Evolutionary conservation across 805 yeast species (phyloP).

Genomic region (Cyberlindnera galapagoensis): DNA sequence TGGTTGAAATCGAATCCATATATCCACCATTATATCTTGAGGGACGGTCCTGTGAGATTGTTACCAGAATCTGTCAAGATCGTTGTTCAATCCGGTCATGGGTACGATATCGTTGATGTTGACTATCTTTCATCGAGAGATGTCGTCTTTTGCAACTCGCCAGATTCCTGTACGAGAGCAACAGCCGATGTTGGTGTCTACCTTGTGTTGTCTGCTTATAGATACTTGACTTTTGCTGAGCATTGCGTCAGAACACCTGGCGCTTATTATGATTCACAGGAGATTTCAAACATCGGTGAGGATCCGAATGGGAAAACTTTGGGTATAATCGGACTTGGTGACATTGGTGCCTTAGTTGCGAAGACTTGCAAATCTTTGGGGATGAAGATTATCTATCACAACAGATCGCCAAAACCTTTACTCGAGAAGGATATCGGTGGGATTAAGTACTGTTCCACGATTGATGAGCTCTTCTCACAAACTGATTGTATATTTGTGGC

Average conservation of each 20-base stretch:
- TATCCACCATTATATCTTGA: constrained; percentile 29
- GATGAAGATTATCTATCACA: constrained; percentile 37
- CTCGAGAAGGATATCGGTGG: constrained; percentile 32
- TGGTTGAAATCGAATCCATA: constrained; percentile 36
- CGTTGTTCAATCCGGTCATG: constrained; percentile 34
- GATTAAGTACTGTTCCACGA: constrained; percentile 21
- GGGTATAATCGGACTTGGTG: constrained; percentile 43
- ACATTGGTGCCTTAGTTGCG: constrained; percentile 39
- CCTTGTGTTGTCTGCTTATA: constrained; percentile 28
- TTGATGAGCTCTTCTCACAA: constrained; percentile 23
- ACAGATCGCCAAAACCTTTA: constrained; percentile 27
- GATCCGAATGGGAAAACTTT: constrained; percentile 36
- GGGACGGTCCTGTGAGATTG: constrained; percentile 28
- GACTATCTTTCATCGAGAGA: constrained; percentile 28
- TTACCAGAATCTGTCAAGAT: constrained; percentile 30
- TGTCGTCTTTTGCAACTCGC: constrained; percentile 33
- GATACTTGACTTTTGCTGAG: constrained; percentile 33
- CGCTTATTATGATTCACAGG: constrained; percentile 27
- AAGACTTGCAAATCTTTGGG: constrained; percentile 36
- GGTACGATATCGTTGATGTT: constrained; percentile 33
- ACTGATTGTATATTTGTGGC: constrained; percentile 30
- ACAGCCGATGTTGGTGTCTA: constrained; percentile 34
- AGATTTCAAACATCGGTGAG: constrained; percentile 28
- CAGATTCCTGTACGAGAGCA: constrained; percentile 32
- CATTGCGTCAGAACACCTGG: constrained; percentile 30